Evolutionary conservation across 352 stramenopile species (phyloP), one percentile per base, ranked within the genome.

Genomic region (Globisporangium nunn): DNA sequence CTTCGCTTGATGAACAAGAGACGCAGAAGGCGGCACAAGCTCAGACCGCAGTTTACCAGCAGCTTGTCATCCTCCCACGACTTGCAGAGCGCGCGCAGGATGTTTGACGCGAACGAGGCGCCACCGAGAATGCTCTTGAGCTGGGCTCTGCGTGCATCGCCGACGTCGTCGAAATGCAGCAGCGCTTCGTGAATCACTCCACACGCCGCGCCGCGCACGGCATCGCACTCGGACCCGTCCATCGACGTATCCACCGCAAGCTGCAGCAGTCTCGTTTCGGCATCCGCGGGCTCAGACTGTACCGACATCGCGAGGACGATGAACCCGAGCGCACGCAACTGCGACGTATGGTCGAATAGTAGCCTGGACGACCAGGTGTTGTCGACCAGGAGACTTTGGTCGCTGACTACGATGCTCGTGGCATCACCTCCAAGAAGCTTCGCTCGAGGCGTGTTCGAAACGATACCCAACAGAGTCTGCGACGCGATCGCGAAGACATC

Each of bases 271-370:
- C 58, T 37, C 39, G 49, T 28, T 39, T 56, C 58, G 0, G 29
- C 30, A 18, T 57, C 41, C 15, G n/a, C 30, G 8, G 55, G n/a
- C 30, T 28, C 18, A 14, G 28, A 37, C 11, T 33, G 31, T 1
- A 64, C 14, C 4, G 56, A 54, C n/a, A 43, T 50, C 10, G 43
- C 45, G 17, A 79, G 50, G 7, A 72, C 50, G 8, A 47, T 18
- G 52, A 80, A 90, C 2, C 77, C 79, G 8, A 85, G 61, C 10
- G 71, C 65, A 29, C 79, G 73, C 5, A 85, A 58, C 1, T 58
- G 60, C n/a, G 79, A 78, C 15, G 63, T 59, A 29, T 78, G 74
- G 29, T 90, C 77, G 40, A 87, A 87, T 8, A 89, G 52, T 33
- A 87, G 67, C 12, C 79, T 61, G 18, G 77, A 77, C 14, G 63